Percentiles rank a stretch among this genome's conserved stretches.
Conservation (phyloP, 495 filamentous ascomycete species). For the Aeminium ludgeri region DNA sequence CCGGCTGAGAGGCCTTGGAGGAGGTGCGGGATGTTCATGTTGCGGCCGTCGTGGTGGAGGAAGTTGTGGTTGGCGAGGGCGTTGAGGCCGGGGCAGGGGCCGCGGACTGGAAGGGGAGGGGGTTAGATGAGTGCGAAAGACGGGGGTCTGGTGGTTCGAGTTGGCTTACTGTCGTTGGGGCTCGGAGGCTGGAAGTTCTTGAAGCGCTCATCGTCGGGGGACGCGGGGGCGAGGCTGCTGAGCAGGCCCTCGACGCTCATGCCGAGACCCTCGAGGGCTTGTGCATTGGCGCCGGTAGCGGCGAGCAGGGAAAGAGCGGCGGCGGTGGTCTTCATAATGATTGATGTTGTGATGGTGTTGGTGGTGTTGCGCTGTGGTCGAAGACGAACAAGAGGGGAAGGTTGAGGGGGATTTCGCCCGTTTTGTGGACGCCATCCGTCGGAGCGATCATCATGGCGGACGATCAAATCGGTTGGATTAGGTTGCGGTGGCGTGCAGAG, state of each 20-base stretch:
- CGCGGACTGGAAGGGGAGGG: background rate
- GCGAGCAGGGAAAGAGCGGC: too few species aligned
- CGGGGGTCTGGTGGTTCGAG: background rate
- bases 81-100: conserved; percentile 21
- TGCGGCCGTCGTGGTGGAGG: conserved; percentile 16
- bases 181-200: conserved; percentile 6
- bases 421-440: too few species aligned
- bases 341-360: too few species aligned
- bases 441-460: too few species aligned
- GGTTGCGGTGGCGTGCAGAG: too few species aligned
- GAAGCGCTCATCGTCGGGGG: conserved; percentile 1
- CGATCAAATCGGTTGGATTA: too few species aligned
- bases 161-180: background rate
- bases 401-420: too few species aligned
- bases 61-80: conserved; percentile 20
- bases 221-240: conserved; percentile 1
- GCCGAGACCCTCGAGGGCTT: too few species aligned
- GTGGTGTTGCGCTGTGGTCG: too few species aligned
- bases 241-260: background rate
- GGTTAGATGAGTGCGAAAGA: background rate
- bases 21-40: conserved; percentile 9
- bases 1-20: conserved; percentile 6
- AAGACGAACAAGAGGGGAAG: too few species aligned
- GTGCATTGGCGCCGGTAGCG: too few species aligned
- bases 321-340: too few species aligned